Evolutionary conservation across 2,329 filamentous ascomycete genomes (phyloP), one percentile per base, ranked within the genome.

Genomic region (Ploettnerulaceae sp.): DNA sequence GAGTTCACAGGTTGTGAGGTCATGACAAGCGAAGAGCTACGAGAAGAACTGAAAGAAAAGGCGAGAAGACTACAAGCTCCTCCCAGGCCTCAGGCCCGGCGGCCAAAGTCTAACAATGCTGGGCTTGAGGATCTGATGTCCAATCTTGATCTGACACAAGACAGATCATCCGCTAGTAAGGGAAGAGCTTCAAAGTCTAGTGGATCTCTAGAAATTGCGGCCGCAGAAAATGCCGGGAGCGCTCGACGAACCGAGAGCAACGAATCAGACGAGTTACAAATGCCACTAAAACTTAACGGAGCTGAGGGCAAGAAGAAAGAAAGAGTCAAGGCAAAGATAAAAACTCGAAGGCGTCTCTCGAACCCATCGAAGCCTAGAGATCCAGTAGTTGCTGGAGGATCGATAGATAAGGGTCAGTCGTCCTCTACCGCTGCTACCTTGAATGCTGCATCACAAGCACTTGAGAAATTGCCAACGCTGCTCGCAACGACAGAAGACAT

Each of bases 1-100:
- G 49, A 61, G 48, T 58, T 57, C 46, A 63, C 63, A 45, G 61
- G 62, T 20, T 61, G 64, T 49, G 57, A 61, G 51, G 51, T 62
- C 45, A 57, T 60, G 22, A 61, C 21, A 14, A 62, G 61, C 37
- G 37, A 45, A 24, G 59, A 60, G 17, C 49, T 64, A 11, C 56
- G 60, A 32, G 35, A 52, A 15, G 49, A 59, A 17, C 28, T 59
- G 26, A 45, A 54, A 41, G 50, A 55, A 52, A 56, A 59, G 48
- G 43, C 41, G 33, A 47, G 35, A 45, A 33, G 38, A 20, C 47
- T 47, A 20, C 41, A 53, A 48, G 25, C 47, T 21, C 47, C 51
- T 50, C 25, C 48, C 49, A 29, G 48, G 53, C 37, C 47, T 54
- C 28, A 45, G 45, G 42, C 45, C 31, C 18, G 37, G 38, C 31